Evolutionary conservation across 2,329 filamentous ascomycete genomes (phyloP).

Genomic region (Penicillium sp.): DNA sequence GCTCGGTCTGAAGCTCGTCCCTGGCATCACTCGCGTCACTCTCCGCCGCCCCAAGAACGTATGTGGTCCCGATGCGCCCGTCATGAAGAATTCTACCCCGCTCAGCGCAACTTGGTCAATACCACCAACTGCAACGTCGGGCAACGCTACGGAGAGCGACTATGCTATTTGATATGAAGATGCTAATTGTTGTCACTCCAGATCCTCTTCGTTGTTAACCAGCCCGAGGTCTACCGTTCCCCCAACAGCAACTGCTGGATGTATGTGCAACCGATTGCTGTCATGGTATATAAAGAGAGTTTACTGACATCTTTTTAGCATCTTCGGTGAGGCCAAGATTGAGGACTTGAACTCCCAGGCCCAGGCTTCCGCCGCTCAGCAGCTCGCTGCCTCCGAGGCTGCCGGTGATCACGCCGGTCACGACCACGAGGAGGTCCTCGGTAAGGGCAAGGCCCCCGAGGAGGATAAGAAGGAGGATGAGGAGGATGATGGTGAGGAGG

Average conservation of each 20-base stretch:
- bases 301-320: conserved; percentile 54
- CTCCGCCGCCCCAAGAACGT: conserved; percentile 98
- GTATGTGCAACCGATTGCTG: conserved; percentile 55
- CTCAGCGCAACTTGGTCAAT: neutral
- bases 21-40: conserved; percentile 96
- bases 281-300: neutral
- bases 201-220: conserved; percentile 99
- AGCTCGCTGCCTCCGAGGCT: conserved; percentile 75
- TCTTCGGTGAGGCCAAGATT: conserved; percentile 99
- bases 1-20: conserved; percentile 92
- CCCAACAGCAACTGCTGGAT: conserved; percentile 99
- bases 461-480: conserved; percentile 68
- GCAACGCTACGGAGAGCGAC: neutral
- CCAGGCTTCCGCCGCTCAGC: conserved; percentile 91
- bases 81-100: conserved; percentile 6
- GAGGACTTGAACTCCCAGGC: conserved; percentile 99
- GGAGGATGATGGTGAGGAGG: conserved; percentile 92
- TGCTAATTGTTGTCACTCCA: conserved; percentile 41
- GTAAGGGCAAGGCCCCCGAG: conserved; percentile 66
- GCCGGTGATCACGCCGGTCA: conserved; percentile 59
- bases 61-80: conserved; percentile 48
- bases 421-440: conserved; percentile 47
- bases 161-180: conserved; percentile 1
- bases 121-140: neutral
- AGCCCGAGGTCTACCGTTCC: conserved; percentile 99